Evolutionary conservation across 2,329 filamentous ascomycete species (phyloP).

Genomic region (Endocalyx cinctus): DNA sequence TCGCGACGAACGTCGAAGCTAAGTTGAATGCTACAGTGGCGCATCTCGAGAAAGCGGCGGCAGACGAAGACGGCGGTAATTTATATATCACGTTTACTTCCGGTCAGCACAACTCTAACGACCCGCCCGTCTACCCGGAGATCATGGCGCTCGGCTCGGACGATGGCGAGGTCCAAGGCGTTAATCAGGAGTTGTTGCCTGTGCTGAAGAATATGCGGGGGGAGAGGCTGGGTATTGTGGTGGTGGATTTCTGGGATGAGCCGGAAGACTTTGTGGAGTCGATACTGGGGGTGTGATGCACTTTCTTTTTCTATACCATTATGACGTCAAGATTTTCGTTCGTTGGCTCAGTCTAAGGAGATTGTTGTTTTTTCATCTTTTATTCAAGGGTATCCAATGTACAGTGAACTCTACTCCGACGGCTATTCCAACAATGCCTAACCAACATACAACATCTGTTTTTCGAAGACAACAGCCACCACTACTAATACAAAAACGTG

Average conservation of each 20-base stretch:
- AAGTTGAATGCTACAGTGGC: conserved; percentile 39
- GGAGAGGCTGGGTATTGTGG: conserved; percentile 44
- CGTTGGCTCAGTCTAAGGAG: too few species aligned
- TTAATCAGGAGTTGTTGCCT: conserved; percentile 38
- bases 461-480: too few species aligned
- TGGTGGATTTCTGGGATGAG: conserved; percentile 47
- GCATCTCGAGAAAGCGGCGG: conserved; percentile 35
- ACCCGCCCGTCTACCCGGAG: conserved; percentile 35
- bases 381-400: too few species aligned
- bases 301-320: too few species aligned
- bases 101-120: conserved; percentile 34
- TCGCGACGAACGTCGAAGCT: conserved; percentile 33
- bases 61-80: conserved; percentile 24
- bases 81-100: conserved; percentile 46
- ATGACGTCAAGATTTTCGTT: too few species aligned
- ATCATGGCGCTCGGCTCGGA: conserved; percentile 41
- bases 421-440: too few species aligned
- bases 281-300: too few species aligned
- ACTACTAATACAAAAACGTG: too few species aligned
- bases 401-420: too few species aligned
- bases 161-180: conserved; percentile 32
- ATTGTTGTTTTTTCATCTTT: too few species aligned
- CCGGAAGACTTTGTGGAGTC: conserved; percentile 36
- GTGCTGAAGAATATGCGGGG: conserved; percentile 33
- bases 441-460: too few species aligned